Evolutionary conservation across 2,329 filamentous ascomycete genomes (phyloP), one percentile per base, ranked within the genome.

Genomic region (Capronia americana): DNA sequence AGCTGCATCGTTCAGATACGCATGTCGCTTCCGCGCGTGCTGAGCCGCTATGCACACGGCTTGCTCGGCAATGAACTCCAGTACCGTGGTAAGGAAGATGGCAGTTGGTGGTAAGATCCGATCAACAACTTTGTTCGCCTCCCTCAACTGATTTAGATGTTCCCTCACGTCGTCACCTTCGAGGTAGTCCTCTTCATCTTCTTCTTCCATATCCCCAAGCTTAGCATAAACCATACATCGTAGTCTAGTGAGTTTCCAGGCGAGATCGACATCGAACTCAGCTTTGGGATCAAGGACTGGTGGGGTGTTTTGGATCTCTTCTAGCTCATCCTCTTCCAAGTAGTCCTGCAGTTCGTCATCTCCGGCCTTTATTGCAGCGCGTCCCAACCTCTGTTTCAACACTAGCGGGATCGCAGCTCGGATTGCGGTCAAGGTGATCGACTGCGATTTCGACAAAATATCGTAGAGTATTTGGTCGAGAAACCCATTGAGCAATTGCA

Each of bases 141-240:
- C 84, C 81, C 44, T 88, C 24, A 65, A 58, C 50, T 57, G 34
- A 32, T 48, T 54, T 11, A 67, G 30, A 34, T 72, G 70, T 23
- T 71, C 86, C 50, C 82, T 80, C 77, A 94, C 83, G 48, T 91
- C 87, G 64, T 95, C 92, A 73, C 92, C 88, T 70, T 93, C 88
- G 76, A 96, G 91, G 74, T 92, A 92, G 58, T 89, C 88, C 75
- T 97, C 94, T 77, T 98, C 95, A 71, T 99, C 95, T 72, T 98
- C 93, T 79, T 99, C 95, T 78, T 99, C 96, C 85, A 99, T 89
- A 75, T 99, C 94, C 53, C 95, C 95, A 6, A 99, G 83, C 8
- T 95, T 93, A 8, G 93, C 98, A 77, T 98, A 98, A 24, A 99
- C 94, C 95, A 99, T 99, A 77, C 95, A 97, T 67, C 95, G 88